These are phyloP conservation scores for Aspergillus heteromorphus DNA, from an alignment of 495 filamentous ascomycete species.

Conservation along the genomic window DNA sequence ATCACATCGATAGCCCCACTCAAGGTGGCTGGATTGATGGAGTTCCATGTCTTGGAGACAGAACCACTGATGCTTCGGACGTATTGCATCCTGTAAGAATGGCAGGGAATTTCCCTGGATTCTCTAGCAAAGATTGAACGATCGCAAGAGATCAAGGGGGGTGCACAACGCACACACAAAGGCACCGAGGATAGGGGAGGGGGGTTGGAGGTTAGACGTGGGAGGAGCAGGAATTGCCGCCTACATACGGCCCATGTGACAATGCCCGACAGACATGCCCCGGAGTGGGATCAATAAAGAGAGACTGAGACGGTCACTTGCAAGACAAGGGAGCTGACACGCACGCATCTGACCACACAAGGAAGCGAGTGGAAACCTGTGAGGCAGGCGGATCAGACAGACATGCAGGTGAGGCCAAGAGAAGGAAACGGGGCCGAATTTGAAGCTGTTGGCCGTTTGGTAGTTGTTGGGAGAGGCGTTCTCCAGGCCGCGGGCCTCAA, in stretches of 20 bases:
- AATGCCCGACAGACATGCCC: constrained; percentile 25
- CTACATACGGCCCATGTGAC: constrained; percentile 43
- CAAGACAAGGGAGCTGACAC: not conserved
- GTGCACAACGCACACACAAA: constrained; percentile 5
- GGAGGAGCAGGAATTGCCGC: constrained; percentile 30
- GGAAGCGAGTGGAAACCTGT: constrained; percentile 3
- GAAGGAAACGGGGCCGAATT: not conserved
- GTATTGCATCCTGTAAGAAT: constrained; percentile 76
- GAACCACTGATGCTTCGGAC: constrained; percentile 92
- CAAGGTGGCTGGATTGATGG: constrained; percentile 95
- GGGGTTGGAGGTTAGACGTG: constrained; percentile 15
- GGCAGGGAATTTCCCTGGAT: constrained; percentile 16
- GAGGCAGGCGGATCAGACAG: not conserved
- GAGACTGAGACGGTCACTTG: constrained; percentile 5
- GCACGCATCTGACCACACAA: constrained; percentile 1
- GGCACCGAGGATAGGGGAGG: constrained; percentile 1
- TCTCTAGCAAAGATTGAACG: constrained; percentile 12
- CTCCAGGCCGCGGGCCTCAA: constrained; percentile 10
- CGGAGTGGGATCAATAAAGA: constrained; percentile 14
- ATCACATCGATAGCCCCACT: constrained; percentile 99
- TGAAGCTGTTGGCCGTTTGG: constrained; percentile 1
- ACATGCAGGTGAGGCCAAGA: constrained; percentile 1
- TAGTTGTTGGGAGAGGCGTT: constrained; percentile 12
- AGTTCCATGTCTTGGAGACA: constrained; percentile 98
- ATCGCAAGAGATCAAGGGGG: constrained; percentile 1